Conservation (phyloP, 257 asterid genomes). For the Nicotiana tomentosiformis region DNA sequence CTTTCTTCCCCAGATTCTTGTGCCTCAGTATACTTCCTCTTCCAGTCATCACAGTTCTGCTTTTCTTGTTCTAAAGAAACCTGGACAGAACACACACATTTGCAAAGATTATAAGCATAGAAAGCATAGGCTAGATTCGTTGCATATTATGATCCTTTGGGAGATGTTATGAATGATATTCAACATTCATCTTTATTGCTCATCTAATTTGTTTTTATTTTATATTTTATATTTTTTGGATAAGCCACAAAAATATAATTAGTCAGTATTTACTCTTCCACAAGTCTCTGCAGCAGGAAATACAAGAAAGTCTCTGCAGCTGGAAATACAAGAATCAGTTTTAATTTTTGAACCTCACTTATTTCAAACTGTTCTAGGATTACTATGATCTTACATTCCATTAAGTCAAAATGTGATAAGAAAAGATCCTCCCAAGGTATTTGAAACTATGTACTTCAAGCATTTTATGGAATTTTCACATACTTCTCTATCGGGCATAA, state of each 20-base stretch:
- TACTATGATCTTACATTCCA: not conserved
- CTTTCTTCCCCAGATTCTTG: constrained; percentile 56
- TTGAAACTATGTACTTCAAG: no score
- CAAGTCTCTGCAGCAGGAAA: not conserved
- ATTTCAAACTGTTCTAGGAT: not conserved
- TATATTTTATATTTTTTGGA: not conserved
- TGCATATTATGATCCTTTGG: not conserved
- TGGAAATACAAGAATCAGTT: not conserved
- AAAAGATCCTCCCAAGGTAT: no score
- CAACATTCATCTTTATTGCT: not conserved
- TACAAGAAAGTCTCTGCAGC: not conserved
- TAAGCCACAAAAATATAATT: not conserved
- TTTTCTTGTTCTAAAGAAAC: constrained; percentile 51
- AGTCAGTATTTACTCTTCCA: constrained; percentile 6
- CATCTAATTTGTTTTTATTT: not conserved
- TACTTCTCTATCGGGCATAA: no score
- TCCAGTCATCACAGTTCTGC: constrained; percentile 49
- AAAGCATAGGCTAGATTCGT: not conserved
- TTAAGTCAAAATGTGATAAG: not conserved
- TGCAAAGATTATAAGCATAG: not conserved
- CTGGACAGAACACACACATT: constrained; percentile 28
- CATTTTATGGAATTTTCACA: no score
- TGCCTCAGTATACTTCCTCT: constrained; percentile 52
- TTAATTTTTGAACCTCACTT: not conserved
- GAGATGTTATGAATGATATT: not conserved